Conservation (phyloP, 306 rosid species). For the Inga oerstediana region DNA sequence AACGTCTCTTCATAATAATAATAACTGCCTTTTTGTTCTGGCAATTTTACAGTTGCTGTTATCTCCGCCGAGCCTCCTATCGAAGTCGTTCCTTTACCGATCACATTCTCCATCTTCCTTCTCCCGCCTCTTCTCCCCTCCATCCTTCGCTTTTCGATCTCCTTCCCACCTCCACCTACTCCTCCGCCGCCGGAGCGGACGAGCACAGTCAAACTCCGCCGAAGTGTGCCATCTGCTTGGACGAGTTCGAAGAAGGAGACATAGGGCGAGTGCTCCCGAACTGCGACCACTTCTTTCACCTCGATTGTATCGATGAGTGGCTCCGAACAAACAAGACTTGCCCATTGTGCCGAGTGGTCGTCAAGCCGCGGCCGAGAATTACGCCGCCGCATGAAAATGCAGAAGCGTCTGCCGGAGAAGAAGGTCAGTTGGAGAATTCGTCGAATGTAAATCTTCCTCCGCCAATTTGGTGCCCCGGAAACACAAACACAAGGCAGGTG, state of each 20-base stretch:
- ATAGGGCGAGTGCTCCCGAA: not conserved
- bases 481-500: not conserved
- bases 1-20: not conserved
- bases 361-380: not conserved
- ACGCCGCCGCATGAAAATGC: not conserved
- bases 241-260: not conserved
- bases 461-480: not conserved
- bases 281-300: not conserved
- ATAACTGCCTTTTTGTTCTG: not conserved
- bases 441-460: not conserved
- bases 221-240: not conserved
- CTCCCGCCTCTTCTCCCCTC: not conserved
- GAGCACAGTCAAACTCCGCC: not conserved
- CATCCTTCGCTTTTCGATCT: not conserved
- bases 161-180: not conserved
- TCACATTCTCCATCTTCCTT: not conserved
- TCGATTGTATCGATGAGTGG: not conserved
- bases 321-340: not conserved
- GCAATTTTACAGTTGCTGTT: not conserved
- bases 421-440: not conserved
- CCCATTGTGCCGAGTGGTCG: not conserved
- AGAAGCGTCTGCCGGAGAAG: not conserved
- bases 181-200: not conserved
- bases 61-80: not conserved
- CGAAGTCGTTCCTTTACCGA: not conserved